phyloP scores from a whole-genome alignment of 768 basidiomycete genomes.

The Boletus bicolor region DNA sequence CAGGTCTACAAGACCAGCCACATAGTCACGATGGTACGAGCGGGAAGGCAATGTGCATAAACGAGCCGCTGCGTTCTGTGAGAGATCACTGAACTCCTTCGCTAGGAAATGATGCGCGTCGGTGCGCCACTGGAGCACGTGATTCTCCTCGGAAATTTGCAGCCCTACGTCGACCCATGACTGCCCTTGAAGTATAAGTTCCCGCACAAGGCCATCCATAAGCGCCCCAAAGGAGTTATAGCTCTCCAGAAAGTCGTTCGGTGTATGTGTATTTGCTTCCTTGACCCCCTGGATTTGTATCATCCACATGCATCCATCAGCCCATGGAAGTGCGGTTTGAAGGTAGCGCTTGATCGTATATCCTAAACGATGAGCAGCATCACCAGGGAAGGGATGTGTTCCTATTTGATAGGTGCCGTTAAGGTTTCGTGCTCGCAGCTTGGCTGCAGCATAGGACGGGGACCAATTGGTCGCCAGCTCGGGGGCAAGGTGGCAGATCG shows the following conservation, averaged over 20 bases:
- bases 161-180: slow-evolving; percentile 6
- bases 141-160: background rate
- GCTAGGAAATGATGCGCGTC: background rate
- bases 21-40: slow-evolving; percentile 2
- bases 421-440: background rate
- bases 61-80: background rate
- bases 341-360: background rate
- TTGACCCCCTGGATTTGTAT: slow-evolving; percentile 7
- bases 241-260: background rate
- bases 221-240: too few species aligned
- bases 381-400: background rate
- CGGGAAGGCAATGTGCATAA: background rate
- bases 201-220: too few species aligned
- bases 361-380: background rate
- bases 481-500: background rate
- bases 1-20: background rate
- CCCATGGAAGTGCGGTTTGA: background rate
- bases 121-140: slow-evolving; percentile 5
- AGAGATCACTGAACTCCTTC: background rate
- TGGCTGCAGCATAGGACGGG: background rate
- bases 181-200: background rate
- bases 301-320: slow-evolving; percentile 2
- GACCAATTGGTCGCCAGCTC: slow-evolving; percentile 8
- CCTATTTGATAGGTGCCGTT: slow-evolving; percentile 1
- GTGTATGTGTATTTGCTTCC: background rate